These are phyloP conservation scores for Podaxis carcinomalis DNA, from an alignment of 768 basidiomycete species.

Conservation along the genomic window DNA sequence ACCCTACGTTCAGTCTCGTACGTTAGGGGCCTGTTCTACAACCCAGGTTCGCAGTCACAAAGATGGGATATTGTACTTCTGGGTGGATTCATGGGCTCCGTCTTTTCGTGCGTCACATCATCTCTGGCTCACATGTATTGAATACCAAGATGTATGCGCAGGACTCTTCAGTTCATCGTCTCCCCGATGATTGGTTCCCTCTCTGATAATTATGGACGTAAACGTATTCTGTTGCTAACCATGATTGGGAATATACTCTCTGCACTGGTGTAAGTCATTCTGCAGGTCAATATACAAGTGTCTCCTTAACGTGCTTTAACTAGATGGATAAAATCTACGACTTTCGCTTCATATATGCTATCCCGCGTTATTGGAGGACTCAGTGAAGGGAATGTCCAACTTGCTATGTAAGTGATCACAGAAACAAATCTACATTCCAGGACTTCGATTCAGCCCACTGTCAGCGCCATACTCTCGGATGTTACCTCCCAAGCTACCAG, in stretches of 20 bases:
- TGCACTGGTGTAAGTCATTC: conserved; percentile 67
- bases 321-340: conserved; percentile 88
- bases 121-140: conserved; percentile 11
- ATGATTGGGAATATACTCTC: conserved; percentile 95
- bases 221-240: conserved; percentile 72
- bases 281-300: not conserved
- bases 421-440: not conserved
- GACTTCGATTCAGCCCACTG: not conserved
- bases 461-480: conserved; percentile 90
- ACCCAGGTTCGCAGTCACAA: conserved; percentile 53
- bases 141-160: conserved; percentile 32
- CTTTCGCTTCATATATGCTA: conserved; percentile 85
- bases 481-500: conserved; percentile 78
- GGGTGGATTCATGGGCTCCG: conserved; percentile 91
- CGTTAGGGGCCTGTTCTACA: conserved; percentile 63
- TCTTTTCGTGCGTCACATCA: conserved; percentile 69
- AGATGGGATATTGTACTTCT: conserved; percentile 94
- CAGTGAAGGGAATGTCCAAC: conserved; percentile 96
- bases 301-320: not conserved
- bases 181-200: conserved; percentile 79
- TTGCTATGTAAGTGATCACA: conserved; percentile 72
- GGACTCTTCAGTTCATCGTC: conserved; percentile 79
- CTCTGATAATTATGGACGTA: conserved; percentile 89
- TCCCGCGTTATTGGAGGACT: conserved; percentile 90
- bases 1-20: conserved; percentile 66